These are phyloP conservation scores for Pleurotus giganteus DNA, from an alignment of 768 basidiomycete species.

Conservation along the genomic window DNA sequence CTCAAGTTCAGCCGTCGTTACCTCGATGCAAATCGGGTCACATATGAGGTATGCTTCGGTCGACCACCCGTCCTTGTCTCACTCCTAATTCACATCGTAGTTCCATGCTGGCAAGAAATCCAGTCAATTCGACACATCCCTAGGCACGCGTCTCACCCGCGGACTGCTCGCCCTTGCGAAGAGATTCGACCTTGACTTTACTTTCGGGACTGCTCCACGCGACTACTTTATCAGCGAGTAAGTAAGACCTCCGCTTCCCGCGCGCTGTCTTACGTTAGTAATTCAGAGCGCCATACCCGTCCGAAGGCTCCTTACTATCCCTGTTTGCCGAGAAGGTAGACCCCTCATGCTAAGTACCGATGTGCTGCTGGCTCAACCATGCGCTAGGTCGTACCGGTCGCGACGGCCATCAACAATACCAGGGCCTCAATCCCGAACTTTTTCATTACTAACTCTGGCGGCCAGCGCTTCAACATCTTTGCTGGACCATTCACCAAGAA, in stretches of 20 bases:
- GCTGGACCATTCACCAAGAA: slow-evolving; percentile 74
- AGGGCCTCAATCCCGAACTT: slow-evolving; percentile 59
- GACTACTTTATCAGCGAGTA: slow-evolving; percentile 69
- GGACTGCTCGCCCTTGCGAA: slow-evolving; percentile 52
- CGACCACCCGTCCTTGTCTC: slow-evolving; percentile 5
- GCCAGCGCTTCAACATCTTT: slow-evolving; percentile 65
- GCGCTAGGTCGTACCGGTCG: slow-evolving; percentile 49
- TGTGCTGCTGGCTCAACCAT: neutral
- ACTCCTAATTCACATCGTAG: slow-evolving; percentile 25
- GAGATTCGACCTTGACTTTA: slow-evolving; percentile 58
- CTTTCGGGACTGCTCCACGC: slow-evolving; percentile 73
- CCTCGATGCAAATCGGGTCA: slow-evolving; percentile 76
- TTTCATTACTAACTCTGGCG: slow-evolving; percentile 64
- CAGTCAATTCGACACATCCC: slow-evolving; percentile 57
- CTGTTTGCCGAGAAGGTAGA: slow-evolving; percentile 50
- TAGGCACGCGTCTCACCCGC: slow-evolving; percentile 50
- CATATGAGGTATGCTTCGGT: slow-evolving; percentile 53
- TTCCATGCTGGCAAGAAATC: slow-evolving; percentile 63
- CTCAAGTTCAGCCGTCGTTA: slow-evolving; percentile 70
- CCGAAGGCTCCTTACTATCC: slow-evolving; percentile 57
- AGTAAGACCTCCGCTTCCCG: slow-evolving; percentile 13
- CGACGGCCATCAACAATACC: slow-evolving; percentile 61
- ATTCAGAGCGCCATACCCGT: slow-evolving; percentile 59
- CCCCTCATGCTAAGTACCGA: slow-evolving; percentile 12
- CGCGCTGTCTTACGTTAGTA: neutral